Percentiles rank a stretch among this genome's conserved stretches.
These are phyloP conservation scores for Phytophthora pluvialis DNA, from an alignment of 352 stramenopile genomes.

Conservation along the genomic window DNA sequence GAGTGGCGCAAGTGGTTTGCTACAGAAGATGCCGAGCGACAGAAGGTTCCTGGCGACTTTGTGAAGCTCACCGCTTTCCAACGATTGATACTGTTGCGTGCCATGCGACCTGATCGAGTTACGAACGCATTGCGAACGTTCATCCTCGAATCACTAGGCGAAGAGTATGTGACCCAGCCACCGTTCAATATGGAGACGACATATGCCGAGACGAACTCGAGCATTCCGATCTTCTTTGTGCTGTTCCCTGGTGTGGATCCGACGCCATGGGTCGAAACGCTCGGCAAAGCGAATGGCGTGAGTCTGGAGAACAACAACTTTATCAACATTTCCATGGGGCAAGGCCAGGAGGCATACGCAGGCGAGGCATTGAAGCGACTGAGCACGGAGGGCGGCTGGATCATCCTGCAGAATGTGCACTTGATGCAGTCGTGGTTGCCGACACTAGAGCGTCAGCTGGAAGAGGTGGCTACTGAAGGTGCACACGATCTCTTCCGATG, in stretches of 20 bases:
- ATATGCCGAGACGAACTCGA: constrained; percentile 91
- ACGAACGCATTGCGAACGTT: constrained; percentile 93
- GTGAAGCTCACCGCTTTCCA: constrained; percentile 82
- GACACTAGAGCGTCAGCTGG: constrained; percentile 92
- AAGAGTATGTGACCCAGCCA: constrained; percentile 93
- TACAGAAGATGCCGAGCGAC: constrained; percentile 93
- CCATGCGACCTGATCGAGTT: constrained; percentile 94
- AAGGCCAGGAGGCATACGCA: constrained; percentile 94
- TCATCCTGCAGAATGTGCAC: constrained; percentile 96
- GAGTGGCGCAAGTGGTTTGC: constrained; percentile 98
- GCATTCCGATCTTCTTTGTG: constrained; percentile 96
- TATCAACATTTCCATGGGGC: constrained; percentile 95
- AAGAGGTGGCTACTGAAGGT: constrained; percentile 88
- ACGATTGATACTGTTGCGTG: constrained; percentile 90
- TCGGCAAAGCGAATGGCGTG: constrained; percentile 89
- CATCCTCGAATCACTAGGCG: constrained; percentile 89
- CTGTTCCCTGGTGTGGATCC: constrained; percentile 95
- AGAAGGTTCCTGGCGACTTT: constrained; percentile 95
- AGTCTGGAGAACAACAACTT: constrained; percentile 95
- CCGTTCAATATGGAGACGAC: constrained; percentile 93
- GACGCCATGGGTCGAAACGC: constrained; percentile 94
- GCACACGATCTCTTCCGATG: constrained; percentile 95
- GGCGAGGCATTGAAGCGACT: constrained; percentile 92
- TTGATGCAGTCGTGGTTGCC: constrained; percentile 97
- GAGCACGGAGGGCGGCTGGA: constrained; percentile 93